Conservation (phyloP, 1,139 yeast genomes). For the Geotrichum reessii region DNA sequence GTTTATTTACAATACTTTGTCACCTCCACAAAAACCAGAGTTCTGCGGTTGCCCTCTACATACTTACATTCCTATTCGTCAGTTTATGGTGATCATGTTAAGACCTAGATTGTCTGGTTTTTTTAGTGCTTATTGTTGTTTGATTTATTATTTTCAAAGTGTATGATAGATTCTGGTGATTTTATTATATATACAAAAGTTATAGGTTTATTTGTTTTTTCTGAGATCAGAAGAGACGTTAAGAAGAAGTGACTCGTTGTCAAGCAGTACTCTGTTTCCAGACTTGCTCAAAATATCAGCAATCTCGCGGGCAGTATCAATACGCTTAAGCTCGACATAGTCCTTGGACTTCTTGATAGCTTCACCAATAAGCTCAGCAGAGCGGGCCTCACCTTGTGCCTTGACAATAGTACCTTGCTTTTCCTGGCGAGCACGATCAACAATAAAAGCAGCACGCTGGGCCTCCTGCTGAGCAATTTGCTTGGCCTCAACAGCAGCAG, state of each 20-base stretch:
- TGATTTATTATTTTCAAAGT: too few relatives aligned
- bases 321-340: constrained; percentile 91
- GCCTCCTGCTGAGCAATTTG: constrained; percentile 99
- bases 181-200: not conserved
- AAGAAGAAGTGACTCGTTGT: constrained; percentile 84
- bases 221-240: constrained; percentile 67
- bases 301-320: constrained; percentile 95
- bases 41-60: not conserved
- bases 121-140: not conserved
- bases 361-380: constrained; percentile 97
- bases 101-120: not conserved
- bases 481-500: constrained; percentile 96
- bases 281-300: constrained; percentile 78
- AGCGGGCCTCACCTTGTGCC: constrained; percentile 97
- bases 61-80: not conserved
- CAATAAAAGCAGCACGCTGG: constrained; percentile 94
- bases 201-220: constrained; percentile 12
- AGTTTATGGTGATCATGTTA: not conserved
- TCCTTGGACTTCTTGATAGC: constrained; percentile 95
- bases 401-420: constrained; percentile 93
- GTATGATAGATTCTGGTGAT: not conserved
- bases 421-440: constrained; percentile 95
- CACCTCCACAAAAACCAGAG: not conserved
- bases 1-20: not conserved
- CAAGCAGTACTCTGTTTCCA: constrained; percentile 86